Evolutionary conservation across 2,329 filamentous ascomycete genomes (phyloP), one percentile per base, ranked within the genome.

Genomic region (Tetracladium maxilliforme): DNA sequence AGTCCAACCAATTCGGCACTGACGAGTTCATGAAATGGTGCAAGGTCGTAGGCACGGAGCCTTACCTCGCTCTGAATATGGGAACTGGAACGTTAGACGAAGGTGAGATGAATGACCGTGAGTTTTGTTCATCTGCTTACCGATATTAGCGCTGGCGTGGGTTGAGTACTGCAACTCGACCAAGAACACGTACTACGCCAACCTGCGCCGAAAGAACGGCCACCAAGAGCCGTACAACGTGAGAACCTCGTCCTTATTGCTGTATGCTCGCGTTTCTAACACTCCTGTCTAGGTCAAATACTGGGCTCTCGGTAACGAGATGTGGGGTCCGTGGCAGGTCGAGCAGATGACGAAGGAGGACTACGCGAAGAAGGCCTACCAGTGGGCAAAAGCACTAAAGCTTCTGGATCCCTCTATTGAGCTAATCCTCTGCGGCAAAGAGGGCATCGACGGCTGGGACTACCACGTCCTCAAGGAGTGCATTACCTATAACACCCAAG

Each of bases 1-100:
- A 90, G 54, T 68, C 61, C 15, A 90, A 90, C 45, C 59, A 75
- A 33, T 86, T 90, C 41, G 81, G 81, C 29, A 90, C 81, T 1
- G 79, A 90, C 45, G 82, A 90, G 54, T 90, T 90, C 50, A 69
- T 90, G 63, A 63, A 73, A 37, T 87, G 79, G 68, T 72, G 68
- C 35, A 58, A 68, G 36, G 48, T 57, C 4, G 58, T 70, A 13
- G 61, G 59, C 7, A 66, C 67, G 1, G 64, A 72, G 43, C 69
- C 69, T 7, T 73, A 70, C 39, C 51, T 73, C 20, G 64, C 59
- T 34, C 44, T 73, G 31, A 74, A 74, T 45, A 67, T 74, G 41
- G 69, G 68, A 19, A 73, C 68, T 19, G 68, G 62, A 25, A 49
- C 36, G 10, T 34, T 47, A n/a, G 33, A 35, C 31, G 54, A 58